Conservation (phyloP, 805 yeast genomes). For the Yamadazyma sp. region DNA sequence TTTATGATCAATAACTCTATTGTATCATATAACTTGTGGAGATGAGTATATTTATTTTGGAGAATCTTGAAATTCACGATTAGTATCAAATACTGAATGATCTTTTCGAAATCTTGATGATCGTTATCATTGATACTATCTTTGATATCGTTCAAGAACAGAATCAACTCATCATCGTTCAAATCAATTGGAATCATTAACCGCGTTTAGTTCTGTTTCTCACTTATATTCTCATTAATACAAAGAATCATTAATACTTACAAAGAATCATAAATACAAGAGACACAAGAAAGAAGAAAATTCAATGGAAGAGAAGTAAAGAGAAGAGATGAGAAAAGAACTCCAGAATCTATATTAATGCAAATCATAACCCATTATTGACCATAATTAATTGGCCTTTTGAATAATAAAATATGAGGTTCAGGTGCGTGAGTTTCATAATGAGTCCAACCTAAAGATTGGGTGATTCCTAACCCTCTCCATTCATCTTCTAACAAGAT, state of each 20-base stretch:
- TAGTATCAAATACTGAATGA: conserved; percentile 28
- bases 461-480: conserved; percentile 98
- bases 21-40: conserved; percentile 22
- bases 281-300: too few relatives aligned
- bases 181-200: conserved; percentile 15
- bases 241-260: too few relatives aligned
- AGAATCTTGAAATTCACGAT: conserved; percentile 6
- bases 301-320: too few relatives aligned
- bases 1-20: conserved; percentile 33
- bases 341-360: too few relatives aligned
- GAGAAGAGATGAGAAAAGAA: too few relatives aligned
- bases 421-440: conserved; percentile 98
- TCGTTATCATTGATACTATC: conserved; percentile 27
- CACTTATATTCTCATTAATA: too few relatives aligned
- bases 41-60: not conserved
- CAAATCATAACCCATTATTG: too few relatives aligned
- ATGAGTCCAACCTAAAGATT: conserved; percentile 96
- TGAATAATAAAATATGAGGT: conserved; percentile 89
- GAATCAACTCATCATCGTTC: conserved; percentile 24
- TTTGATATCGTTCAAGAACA: conserved; percentile 34
- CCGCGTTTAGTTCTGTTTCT: too few relatives aligned
- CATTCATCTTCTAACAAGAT: conserved; percentile 94
- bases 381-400: conserved; percentile 58
- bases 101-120: conserved; percentile 32
- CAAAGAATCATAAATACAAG: too few relatives aligned